Percentiles rank a stretch among this genome's conserved stretches.
phyloP scores from a whole-genome alignment of 164 flowering plant species.

The Umbilicus rupestris region DNA sequence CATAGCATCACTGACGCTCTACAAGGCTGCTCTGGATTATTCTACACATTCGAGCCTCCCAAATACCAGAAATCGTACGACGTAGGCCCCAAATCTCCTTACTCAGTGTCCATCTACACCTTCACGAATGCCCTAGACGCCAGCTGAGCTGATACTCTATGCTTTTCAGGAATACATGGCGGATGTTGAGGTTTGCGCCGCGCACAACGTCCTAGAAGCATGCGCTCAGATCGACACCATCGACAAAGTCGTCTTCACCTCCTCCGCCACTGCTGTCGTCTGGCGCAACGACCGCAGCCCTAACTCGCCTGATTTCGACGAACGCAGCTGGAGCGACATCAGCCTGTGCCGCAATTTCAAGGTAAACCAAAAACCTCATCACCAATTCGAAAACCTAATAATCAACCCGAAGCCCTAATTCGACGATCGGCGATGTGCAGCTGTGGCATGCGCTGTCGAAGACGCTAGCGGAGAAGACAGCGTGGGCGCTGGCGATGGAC shows the following conservation, averaged over 20 bases:
- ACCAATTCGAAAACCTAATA: background rate
- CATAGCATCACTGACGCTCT: conserved; percentile 60
- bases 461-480: conserved; percentile 68
- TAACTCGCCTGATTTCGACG: conserved; percentile 31
- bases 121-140: background rate
- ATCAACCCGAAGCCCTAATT: background rate
- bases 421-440: conserved; percentile 20
- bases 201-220: conserved; percentile 80
- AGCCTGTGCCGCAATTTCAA: conserved; percentile 53
- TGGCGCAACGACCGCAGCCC: conserved; percentile 43
- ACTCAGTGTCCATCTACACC: background rate
- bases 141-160: background rate
- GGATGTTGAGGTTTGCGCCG: conserved; percentile 69
- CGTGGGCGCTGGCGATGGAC: conserved; percentile 89
- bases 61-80: conserved; percentile 44
- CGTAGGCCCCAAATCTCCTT: conserved; percentile 25
- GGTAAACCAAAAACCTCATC: conserved; percentile 23
- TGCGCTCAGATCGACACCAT: conserved; percentile 72
- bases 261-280: conserved; percentile 62
- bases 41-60: conserved; percentile 74
- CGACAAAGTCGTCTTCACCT: conserved; percentile 69
- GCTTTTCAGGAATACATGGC: conserved; percentile 48
- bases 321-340: conserved; percentile 61
- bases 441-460: conserved; percentile 79
- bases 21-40: conserved; percentile 64